phyloP scores from a whole-genome alignment of 371 early-diverging fungal species.

The Mucor lusitanicus region DNA sequence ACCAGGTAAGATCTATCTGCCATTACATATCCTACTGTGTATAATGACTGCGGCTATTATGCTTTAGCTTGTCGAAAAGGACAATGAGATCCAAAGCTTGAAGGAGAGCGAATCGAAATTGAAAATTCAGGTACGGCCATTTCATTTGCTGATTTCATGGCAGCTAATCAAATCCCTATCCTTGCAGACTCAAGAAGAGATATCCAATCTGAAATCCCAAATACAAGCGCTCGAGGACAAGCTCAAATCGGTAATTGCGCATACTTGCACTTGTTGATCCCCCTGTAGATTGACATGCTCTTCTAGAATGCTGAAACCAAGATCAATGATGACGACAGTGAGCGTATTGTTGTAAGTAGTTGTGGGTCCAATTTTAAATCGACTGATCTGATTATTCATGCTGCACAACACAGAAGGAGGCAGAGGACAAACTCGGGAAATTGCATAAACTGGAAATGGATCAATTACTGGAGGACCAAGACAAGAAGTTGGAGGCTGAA shows the following conservation, averaged over 20 bases:
- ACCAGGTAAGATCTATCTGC: slow-evolving; percentile 17
- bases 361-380: not conserved
- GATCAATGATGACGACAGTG: not conserved
- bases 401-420: slow-evolving; percentile 3
- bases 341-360: not conserved
- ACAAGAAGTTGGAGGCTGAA: slow-evolving; percentile 10
- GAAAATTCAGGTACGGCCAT: slow-evolving; percentile 10
- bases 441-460: slow-evolving; percentile 12
- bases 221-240: not conserved
- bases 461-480: slow-evolving; percentile 5
- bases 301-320: not conserved
- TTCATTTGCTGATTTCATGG: not conserved
- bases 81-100: slow-evolving; percentile 29
- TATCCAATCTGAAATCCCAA: slow-evolving; percentile 2
- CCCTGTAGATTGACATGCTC: not conserved
- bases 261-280: not conserved
- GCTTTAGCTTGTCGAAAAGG: slow-evolving; percentile 22
- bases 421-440: slow-evolving; percentile 7
- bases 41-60: not conserved
- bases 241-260: not conserved
- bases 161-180: not conserved
- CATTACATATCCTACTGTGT: not conserved
- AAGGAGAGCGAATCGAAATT: slow-evolving; percentile 20
- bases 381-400: not conserved
- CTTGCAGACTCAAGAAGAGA: slow-evolving; percentile 9